Conservation (phyloP, 257 asterid genomes). For the Ocimum tenuiflorum region DNA sequence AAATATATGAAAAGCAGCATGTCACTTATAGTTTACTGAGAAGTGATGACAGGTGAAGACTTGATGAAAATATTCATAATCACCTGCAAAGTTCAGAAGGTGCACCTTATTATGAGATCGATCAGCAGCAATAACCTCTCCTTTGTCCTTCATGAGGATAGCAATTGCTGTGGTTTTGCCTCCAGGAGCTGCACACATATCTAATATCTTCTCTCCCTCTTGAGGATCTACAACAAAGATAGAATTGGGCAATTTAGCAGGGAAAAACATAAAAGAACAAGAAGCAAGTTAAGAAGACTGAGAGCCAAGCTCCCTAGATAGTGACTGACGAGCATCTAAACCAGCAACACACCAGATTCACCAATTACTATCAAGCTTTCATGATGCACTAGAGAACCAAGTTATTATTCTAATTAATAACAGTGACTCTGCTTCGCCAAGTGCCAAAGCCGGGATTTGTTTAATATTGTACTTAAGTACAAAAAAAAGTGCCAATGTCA, state of each 20-base stretch:
- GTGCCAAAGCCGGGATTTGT: too few relatives aligned
- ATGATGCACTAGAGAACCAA: background rate
- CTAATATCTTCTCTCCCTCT: constrained; percentile 81
- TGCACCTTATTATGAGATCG: constrained; percentile 99
- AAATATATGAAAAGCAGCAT: background rate
- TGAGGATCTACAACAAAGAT: constrained; percentile 62
- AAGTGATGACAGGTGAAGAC: background rate
- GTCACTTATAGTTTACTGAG: constrained; percentile 7
- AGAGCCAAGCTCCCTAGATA: constrained; percentile 2
- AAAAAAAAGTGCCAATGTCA: too few relatives aligned
- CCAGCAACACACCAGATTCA: background rate
- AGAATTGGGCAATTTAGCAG: constrained; percentile 11
- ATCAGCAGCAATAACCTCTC: constrained; percentile 82
- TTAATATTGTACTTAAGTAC: too few relatives aligned
- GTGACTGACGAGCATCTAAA: constrained; percentile 7
- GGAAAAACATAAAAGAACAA: constrained; percentile 1
- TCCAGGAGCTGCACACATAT: constrained; percentile 99
- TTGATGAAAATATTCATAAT: constrained; percentile 15
- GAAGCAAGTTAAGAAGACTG: background rate
- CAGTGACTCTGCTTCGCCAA: background rate
- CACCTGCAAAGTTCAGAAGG: constrained; percentile 53
- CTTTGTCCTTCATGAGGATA: constrained; percentile 88
- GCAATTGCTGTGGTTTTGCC: constrained; percentile 98
- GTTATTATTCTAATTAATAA: background rate
- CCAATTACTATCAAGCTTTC: background rate